Percentiles rank a stretch among this genome's conserved stretches.
These are phyloP conservation scores for Coleophoma eucalyptorum DNA, from an alignment of 2,329 filamentous ascomycete species.

Conservation along the genomic window DNA sequence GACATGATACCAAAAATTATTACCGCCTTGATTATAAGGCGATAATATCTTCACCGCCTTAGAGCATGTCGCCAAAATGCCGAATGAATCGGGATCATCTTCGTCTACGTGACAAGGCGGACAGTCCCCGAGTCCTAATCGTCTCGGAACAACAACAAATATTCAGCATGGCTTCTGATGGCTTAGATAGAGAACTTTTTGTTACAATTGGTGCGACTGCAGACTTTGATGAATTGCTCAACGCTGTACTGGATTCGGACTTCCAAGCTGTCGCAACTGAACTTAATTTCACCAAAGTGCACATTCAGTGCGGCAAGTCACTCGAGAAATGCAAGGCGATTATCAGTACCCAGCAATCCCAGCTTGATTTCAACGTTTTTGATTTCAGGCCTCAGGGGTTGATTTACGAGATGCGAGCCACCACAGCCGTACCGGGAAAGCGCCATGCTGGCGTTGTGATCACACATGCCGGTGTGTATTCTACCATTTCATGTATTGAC, in stretches of 20 bases:
- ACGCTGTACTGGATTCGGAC: constrained; percentile 53
- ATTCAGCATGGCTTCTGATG: too few relatives aligned
- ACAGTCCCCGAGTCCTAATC: too few relatives aligned
- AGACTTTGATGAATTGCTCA: constrained; percentile 70
- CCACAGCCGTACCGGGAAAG: constrained; percentile 44
- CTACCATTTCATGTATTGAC: background rate
- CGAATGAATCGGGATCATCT: too few relatives aligned
- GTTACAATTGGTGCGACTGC: constrained; percentile 93
- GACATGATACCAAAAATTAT: background rate
- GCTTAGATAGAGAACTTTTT: constrained; percentile 51
- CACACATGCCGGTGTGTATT: constrained; percentile 76
- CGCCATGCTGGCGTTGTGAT: constrained; percentile 62
- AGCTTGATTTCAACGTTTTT: constrained; percentile 56
- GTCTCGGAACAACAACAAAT: too few relatives aligned
- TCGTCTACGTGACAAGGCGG: too few relatives aligned
- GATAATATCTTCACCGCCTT: too few relatives aligned
- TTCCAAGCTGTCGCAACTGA: constrained; percentile 60
- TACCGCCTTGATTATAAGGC: background rate
- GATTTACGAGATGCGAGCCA: constrained; percentile 31
- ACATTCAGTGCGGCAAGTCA: constrained; percentile 77
- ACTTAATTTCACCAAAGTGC: constrained; percentile 65
- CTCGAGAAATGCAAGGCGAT: constrained; percentile 33
- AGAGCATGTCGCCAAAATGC: too few relatives aligned
- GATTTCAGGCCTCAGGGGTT: constrained; percentile 62
- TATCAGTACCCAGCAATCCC: constrained; percentile 22